Evolutionary conservation across 2,329 filamentous ascomycete species (phyloP), one percentile per base, ranked within the genome.

Genomic region (Cladosporium velox): DNA sequence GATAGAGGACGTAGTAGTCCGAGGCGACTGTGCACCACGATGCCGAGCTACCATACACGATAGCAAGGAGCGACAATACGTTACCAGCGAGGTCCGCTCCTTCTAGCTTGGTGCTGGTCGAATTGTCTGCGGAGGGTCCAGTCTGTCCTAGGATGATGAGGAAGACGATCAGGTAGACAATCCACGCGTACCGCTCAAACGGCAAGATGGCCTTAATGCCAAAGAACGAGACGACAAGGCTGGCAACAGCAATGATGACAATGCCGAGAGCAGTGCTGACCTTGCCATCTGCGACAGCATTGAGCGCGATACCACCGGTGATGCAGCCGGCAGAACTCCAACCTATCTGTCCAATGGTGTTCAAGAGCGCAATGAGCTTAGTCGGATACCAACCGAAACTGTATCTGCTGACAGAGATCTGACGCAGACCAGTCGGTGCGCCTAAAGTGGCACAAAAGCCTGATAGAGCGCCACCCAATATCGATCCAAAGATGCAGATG

Each of bases 321-420:
- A 82, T 80, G 59, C 78, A 81, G 6, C 78, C 78, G 12, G 79
- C 78, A 8, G 77, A 76, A 28, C 74, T 76, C 77, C 77, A 82
- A 4, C 79, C 79, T 30, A 81, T 75, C 68, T 82, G 81, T 58
- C 82, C 77, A 34, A 84, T 74, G 32, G 81, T 79, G 58, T 84
- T 84, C 54, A 84, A 77, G 1, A 79, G 72, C 4, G 80, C 81
- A 64, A 81, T 78, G 64, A 84, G 72, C 69, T 83, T 83, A 62
- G 81, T 81, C 18, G 81, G 81, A 67, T 77, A 84, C 78, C 81
- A 83, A n/a, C 82, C 82, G 66, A 84, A 82, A n/a, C 80, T 81
- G 69, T 81, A 82, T 59, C 81, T 75, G 59, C 79, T 78, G 34
- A 80, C 77, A 2, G 75, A 75, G 58, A 84, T 82, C 65, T 81